Conservation (phyloP, 306 rosid genomes). For the Bauhinia variegata region DNA sequence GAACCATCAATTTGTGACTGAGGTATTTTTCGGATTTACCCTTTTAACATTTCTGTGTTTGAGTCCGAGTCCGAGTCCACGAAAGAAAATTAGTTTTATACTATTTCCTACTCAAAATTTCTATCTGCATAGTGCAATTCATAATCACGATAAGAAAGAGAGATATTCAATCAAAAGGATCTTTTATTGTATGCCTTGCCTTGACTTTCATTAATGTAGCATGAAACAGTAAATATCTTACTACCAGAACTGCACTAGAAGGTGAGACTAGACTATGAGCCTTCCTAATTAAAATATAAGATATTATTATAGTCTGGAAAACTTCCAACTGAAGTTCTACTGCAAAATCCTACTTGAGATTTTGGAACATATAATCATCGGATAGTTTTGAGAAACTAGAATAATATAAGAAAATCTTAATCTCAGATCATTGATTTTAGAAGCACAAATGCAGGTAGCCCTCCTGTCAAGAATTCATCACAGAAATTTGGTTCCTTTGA, state of each 20-base stretch:
- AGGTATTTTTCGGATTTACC: slow-evolving; percentile 53
- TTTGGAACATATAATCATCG: slow-evolving; percentile 10
- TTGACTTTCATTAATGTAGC: slow-evolving; percentile 5
- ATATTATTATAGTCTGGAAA: not conserved
- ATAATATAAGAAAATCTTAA: slow-evolving; percentile 15
- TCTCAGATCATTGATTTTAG: slow-evolving; percentile 32
- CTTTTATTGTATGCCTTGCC: not conserved
- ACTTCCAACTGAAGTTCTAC: not conserved
- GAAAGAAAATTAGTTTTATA: slow-evolving; percentile 7
- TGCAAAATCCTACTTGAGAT: slow-evolving; percentile 11
- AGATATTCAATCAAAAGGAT: slow-evolving; percentile 15
- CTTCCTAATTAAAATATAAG: not conserved
- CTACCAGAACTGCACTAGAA: slow-evolving; percentile 1
- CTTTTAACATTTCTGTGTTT: slow-evolving; percentile 24
- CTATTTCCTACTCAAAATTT: not conserved
- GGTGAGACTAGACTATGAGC: slow-evolving; percentile 27
- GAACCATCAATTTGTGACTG: slow-evolving; percentile 82
- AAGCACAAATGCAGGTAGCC: slow-evolving; percentile 70
- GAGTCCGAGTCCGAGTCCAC: slow-evolving; percentile 2
- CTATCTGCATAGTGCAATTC: not conserved
- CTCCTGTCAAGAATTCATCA: slow-evolving; percentile 96
- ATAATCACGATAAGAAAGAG: not conserved
- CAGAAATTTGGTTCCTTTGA: slow-evolving; percentile 94
- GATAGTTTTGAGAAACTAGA: not conserved
- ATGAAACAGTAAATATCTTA: not conserved